Conservation (phyloP, 805 yeast species). For the Nadsonia fulvescens region DNA sequence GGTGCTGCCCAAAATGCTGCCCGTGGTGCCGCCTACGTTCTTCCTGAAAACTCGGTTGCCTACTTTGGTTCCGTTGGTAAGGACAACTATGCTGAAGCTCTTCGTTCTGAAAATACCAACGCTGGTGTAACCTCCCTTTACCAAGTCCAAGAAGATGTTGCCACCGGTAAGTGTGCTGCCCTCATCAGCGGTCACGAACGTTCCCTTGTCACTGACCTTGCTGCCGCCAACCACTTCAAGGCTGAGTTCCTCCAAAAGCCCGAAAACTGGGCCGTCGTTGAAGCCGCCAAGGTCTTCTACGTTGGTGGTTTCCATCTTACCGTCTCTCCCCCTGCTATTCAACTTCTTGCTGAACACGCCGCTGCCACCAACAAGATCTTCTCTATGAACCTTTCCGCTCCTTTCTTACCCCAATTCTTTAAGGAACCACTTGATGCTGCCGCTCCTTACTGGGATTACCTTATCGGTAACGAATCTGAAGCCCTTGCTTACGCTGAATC, state of each 20-base stretch:
- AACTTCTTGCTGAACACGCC: conserved; percentile 81
- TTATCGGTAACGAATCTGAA: conserved; percentile 93
- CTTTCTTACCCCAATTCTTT: conserved; percentile 90
- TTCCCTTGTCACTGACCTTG: conserved; percentile 88
- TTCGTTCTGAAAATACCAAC: conserved; percentile 61
- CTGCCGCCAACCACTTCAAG: conserved; percentile 95
- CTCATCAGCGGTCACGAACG: conserved; percentile 75
- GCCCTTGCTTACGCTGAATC: conserved; percentile 88
- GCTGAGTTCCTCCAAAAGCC: conserved; percentile 73
- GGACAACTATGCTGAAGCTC: conserved; percentile 69
- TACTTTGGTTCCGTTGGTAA: conserved; percentile 95
- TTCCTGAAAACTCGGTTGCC: conserved; percentile 66
- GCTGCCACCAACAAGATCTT: conserved; percentile 63
- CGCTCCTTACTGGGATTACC: conserved; percentile 73
- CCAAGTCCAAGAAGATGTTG: conserved; percentile 49
- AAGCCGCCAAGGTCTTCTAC: conserved; percentile 66
- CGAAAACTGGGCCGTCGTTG: conserved; percentile 78
- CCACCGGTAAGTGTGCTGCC: conserved; percentile 98
- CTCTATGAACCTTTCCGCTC: conserved; percentile 82
- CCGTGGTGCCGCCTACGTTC: conserved; percentile 88
- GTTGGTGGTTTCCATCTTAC: conserved; percentile 99
- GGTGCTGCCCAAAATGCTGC: conserved; percentile 99
- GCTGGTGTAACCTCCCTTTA: conserved; percentile 83
- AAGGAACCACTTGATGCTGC: conserved; percentile 71
- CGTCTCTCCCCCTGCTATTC: conserved; percentile 89